A percentile compares a stretch with the other conserved stretches of the same genome.
These are phyloP conservation scores for Triticum monococcum DNA, from an alignment of 176 grass and related monocot genomes.

Conservation along the genomic window DNA sequence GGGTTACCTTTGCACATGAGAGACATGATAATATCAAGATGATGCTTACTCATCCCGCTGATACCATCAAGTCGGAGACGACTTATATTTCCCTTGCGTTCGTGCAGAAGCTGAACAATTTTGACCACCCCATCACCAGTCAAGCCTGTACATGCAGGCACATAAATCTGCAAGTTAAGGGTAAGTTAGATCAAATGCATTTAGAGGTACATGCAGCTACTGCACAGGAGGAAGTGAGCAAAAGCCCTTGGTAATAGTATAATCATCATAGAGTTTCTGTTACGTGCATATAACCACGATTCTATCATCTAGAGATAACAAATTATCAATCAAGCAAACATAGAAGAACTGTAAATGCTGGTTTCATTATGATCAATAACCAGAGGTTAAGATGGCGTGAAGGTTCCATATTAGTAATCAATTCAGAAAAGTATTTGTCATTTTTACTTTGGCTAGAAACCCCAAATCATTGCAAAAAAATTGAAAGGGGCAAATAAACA, in stretches of 20 bases:
- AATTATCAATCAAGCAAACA: conserved; percentile 18
- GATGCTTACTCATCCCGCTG: conserved; percentile 60
- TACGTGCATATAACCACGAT: conserved; percentile 15
- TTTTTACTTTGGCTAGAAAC: not conserved
- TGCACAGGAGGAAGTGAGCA: conserved; percentile 16
- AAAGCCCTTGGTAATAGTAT: not conserved
- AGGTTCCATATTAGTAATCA: not conserved
- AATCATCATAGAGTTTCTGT: not conserved
- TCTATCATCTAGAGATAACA: not conserved
- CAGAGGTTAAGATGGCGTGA: not conserved
- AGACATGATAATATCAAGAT: conserved; percentile 71
- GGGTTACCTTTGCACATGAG: conserved; percentile 45
- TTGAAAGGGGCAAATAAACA: not conserved
- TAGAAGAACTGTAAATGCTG: not conserved
- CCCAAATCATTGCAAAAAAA: not conserved
- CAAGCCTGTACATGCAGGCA: conserved; percentile 74
- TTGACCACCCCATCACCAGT: conserved; percentile 76
- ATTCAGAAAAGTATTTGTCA: not conserved
- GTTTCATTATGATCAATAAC: not conserved
- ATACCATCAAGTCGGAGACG: conserved; percentile 56
- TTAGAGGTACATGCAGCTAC: conserved; percentile 10
- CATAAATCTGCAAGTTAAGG: conserved; percentile 66
- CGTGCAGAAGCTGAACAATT: conserved; percentile 52
- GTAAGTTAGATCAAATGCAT: conserved; percentile 27
- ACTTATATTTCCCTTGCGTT: conserved; percentile 47